Evolutionary conservation across 352 stramenopile genomes (phyloP), one percentile per base, ranked within the genome.

Genomic region (Phytophthora sojae): DNA sequence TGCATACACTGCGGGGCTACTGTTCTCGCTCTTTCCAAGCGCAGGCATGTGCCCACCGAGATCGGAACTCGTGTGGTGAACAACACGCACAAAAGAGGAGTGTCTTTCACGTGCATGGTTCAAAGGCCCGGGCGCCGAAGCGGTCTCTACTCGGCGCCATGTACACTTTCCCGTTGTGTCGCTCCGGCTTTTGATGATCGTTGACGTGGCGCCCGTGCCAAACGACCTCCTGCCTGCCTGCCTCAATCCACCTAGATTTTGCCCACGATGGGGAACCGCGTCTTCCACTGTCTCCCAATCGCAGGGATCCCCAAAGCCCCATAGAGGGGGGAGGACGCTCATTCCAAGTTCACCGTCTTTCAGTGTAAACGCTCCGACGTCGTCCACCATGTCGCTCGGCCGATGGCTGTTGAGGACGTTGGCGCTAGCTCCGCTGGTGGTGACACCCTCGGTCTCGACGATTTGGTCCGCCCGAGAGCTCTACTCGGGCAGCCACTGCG

Each of bases 401-500:
- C 59, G 54, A 61, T 77, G 37, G 59, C 44, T 66, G 53, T 44
- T 71, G 14, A 44, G 30, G 56, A 59, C 30, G 4, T 53, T 66
- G 9, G 45, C 59, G 25, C 19, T 62, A 47, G 58, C 44, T 17
- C 49, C 69, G 29, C 11, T 76, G 30, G 25, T 67, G 14, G 2
- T 42, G 45, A 55, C 6, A 45, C 50, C 58, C n/a, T 71, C 58
- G 39, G 17, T 74, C 17, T 63, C 64, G 51, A 73, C 29, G 11
- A 72, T 67, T 56, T 78, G 60, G 61, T 68, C 57, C 5, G 57
- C 60, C 14, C 62, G 32, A 19, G 73, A 77, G 37, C 35, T 80
- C n/a, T 80, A 72, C 57, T 71, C 73, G 0, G 73, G 63, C 21
- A 74, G 73, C n/a, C 73, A 65, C 51, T 80, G 73, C 51, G 60